Percentiles rank a stretch among this genome's conserved stretches.
phyloP scores from a whole-genome alignment of 352 stramenopile genomes.

The Aphanomyces stellatus region DNA sequence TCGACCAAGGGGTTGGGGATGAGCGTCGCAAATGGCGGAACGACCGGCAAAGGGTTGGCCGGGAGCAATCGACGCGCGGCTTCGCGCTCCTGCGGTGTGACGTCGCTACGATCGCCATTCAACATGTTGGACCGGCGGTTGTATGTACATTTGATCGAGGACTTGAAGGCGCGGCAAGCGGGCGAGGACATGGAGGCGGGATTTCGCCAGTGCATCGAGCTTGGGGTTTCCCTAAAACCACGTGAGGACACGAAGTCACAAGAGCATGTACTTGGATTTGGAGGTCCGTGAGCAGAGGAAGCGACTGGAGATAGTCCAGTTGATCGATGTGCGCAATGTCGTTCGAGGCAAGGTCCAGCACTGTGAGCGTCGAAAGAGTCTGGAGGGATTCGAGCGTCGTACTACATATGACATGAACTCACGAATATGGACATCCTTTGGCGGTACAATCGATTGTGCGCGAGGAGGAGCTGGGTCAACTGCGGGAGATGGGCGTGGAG shows the following conservation, averaged over 20 bases:
- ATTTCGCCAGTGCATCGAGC: slow-evolving; percentile 28
- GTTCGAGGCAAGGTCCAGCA: slow-evolving; percentile 39
- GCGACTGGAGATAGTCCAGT: slow-evolving; percentile 39
- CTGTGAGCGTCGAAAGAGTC: slow-evolving; percentile 27
- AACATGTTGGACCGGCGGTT: no score
- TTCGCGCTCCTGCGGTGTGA: slow-evolving; percentile 40
- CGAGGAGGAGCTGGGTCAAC: slow-evolving; percentile 42
- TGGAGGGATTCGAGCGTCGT: slow-evolving; percentile 31
- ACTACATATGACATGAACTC: neutral
- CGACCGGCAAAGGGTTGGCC: neutral
- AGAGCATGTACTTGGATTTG: slow-evolving; percentile 32
- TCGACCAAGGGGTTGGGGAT: neutral
- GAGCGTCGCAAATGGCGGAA: no score
- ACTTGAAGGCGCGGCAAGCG: slow-evolving; percentile 46
- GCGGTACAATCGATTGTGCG: slow-evolving; percentile 40
- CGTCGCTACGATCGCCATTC: slow-evolving; percentile 18
- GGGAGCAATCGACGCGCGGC: neutral
- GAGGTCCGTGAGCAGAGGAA: slow-evolving; percentile 35
- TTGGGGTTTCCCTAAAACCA: slow-evolving; percentile 51
- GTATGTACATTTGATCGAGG: slow-evolving; percentile 32
- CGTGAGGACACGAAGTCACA: no score
- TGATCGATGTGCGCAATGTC: slow-evolving; percentile 43
- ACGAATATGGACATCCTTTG: neutral
- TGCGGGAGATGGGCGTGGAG: slow-evolving; percentile 29
- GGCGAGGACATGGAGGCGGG: slow-evolving; percentile 41